Percentiles rank a stretch among this genome's conserved stretches.
Conservation (phyloP, 306 rosid genomes). For the Begonia peltatifolia region DNA sequence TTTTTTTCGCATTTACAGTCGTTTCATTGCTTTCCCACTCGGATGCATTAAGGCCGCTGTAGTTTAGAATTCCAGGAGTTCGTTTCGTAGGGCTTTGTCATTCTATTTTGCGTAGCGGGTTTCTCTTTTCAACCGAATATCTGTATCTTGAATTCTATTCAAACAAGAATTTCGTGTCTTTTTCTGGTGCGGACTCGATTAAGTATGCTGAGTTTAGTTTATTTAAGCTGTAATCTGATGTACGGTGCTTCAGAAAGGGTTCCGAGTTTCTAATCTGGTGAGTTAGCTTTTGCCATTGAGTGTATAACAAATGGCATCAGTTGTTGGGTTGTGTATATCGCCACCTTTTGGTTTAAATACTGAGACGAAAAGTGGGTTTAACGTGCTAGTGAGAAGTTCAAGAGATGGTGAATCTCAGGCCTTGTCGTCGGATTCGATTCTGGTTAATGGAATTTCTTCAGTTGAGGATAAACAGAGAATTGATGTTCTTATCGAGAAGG, state of each 20-base stretch:
- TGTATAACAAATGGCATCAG: constrained; percentile 32
- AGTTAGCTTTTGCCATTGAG: neutral
- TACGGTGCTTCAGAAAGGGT: neutral
- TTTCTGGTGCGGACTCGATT: too few relatives aligned
- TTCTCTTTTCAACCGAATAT: too few relatives aligned
- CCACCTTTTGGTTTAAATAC: constrained; percentile 14
- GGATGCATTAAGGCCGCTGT: too few relatives aligned
- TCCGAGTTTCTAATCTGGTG: neutral
- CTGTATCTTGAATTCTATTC: too few relatives aligned
- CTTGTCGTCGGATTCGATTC: constrained; percentile 26
- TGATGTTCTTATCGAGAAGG: constrained; percentile 17
- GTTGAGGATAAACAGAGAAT: constrained; percentile 20
- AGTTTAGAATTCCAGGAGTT: too few relatives aligned
- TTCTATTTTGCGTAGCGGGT: too few relatives aligned
- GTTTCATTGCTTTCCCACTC: neutral
- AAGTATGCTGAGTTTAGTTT: neutral
- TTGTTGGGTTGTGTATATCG: constrained; percentile 18
- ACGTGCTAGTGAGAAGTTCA: constrained; percentile 22
- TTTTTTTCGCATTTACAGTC: neutral
- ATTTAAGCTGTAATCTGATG: neutral
- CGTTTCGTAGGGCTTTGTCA: too few relatives aligned
- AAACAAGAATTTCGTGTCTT: too few relatives aligned
- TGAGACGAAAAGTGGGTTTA: constrained; percentile 9
- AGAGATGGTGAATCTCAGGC: constrained; percentile 16
- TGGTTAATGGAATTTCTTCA: constrained; percentile 28